Percentiles rank a stretch among this genome's conserved stretches.
Evolutionary conservation across 2,329 filamentous ascomycete species (phyloP).

Genomic region (Colletotrichum agaves): DNA sequence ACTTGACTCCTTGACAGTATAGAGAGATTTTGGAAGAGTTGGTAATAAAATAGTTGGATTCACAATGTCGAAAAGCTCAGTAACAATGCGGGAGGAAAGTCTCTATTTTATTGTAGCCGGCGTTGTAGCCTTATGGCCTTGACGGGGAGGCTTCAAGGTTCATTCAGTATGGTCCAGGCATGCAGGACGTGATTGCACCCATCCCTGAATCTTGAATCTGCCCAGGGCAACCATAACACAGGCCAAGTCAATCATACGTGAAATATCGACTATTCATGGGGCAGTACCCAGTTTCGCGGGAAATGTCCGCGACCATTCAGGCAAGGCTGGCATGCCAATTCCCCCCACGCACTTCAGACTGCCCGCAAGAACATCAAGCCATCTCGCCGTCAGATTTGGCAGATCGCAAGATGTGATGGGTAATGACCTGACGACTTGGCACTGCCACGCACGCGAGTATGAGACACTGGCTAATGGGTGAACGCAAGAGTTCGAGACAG

Average conservation of each 20-base stretch:
- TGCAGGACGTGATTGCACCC: constrained; percentile 21
- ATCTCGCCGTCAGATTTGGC: constrained; percentile 28
- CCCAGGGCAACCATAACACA: constrained; percentile 22
- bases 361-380: constrained; percentile 24
- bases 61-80: neutral
- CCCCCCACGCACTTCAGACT: constrained; percentile 5
- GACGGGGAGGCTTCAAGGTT: constrained; percentile 32
- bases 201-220: constrained; percentile 28
- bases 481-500: neutral
- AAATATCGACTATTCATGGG: constrained; percentile 20
- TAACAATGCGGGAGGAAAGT: constrained; percentile 13
- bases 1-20: too few species aligned
- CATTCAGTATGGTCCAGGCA: constrained; percentile 33
- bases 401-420: constrained; percentile 30
- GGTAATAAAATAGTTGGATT: neutral
- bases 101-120: constrained; percentile 15
- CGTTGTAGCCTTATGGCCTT: constrained; percentile 42
- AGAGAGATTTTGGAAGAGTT: too few species aligned
- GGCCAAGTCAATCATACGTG: constrained; percentile 20
- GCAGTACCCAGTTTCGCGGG: constrained; percentile 22
- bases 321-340: neutral
- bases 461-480: constrained; percentile 17
- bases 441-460: constrained; percentile 17
- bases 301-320: constrained; percentile 5
- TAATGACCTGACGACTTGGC: constrained; percentile 29